These are phyloP conservation scores for Claviceps quebecensis DNA, from an alignment of 2,329 filamentous ascomycete genomes.

Conservation along the genomic window DNA sequence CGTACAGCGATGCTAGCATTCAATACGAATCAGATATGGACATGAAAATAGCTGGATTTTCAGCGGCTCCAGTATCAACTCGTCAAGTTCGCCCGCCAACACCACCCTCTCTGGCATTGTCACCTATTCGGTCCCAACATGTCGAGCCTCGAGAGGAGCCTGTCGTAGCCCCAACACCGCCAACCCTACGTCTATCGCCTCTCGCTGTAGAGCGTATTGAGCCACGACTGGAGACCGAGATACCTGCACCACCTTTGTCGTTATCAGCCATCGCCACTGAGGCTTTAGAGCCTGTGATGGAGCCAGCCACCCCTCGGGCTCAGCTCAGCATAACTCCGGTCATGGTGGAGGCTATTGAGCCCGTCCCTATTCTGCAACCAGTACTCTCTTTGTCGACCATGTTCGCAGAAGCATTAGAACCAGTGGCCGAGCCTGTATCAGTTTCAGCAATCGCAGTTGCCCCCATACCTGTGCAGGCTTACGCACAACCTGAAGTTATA, in stretches of 20 bases:
- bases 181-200: constrained; percentile 15
- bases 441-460: not conserved
- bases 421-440: constrained; percentile 13
- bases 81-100: constrained; percentile 16
- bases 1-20: constrained; percentile 38
- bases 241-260: constrained; percentile 12
- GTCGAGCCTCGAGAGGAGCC: constrained; percentile 29
- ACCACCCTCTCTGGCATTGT: constrained; percentile 26
- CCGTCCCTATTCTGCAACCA: constrained; percentile 1
- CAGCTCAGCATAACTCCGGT: constrained; percentile 19
- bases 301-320: constrained; percentile 9
- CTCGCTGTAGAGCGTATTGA: constrained; percentile 17
- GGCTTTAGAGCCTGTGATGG: constrained; percentile 19
- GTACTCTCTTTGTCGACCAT: constrained; percentile 14
- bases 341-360: constrained; percentile 17
- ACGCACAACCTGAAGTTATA: not conserved
- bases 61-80: constrained; percentile 34
- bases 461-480: constrained; percentile 1
- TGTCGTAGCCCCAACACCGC: constrained; percentile 16
- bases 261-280: constrained; percentile 19
- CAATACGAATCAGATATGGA: constrained; percentile 37
- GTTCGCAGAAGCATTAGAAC: constrained; percentile 13
- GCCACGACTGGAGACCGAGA: constrained; percentile 14
- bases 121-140: constrained; percentile 28
- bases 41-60: constrained; percentile 39